Percentiles rank a stretch among this genome's conserved stretches.
Evolutionary conservation across 1,284 basidiomycete genomes (phyloP).

Genomic region (Cutaneotrichosporon sp.): DNA sequence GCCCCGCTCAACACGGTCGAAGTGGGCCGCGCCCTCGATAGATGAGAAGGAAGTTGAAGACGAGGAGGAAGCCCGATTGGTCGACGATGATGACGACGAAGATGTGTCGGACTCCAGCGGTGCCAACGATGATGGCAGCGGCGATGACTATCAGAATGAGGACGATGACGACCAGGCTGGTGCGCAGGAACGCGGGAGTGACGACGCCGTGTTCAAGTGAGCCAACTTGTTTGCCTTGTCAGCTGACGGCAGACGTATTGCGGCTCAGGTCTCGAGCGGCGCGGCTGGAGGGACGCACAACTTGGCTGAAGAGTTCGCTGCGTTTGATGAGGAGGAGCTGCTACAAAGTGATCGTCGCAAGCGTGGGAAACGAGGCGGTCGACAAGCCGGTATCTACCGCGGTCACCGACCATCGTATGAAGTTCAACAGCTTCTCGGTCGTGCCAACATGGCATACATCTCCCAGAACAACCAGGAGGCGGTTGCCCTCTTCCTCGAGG

Average conservation of each 20-base stretch:
- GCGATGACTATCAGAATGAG: constrained; percentile 15
- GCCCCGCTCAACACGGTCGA: neutral
- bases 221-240: neutral
- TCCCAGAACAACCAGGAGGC: constrained; percentile 62
- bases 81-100: neutral
- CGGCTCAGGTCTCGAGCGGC: constrained; percentile 26
- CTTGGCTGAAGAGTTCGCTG: constrained; percentile 20
- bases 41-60: neutral
- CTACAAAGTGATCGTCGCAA: constrained; percentile 8
- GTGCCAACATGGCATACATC: constrained; percentile 83
- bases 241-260: constrained; percentile 28
- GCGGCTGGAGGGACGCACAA: constrained; percentile 1
- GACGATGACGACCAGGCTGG: neutral
- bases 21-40: neutral
- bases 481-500: constrained; percentile 77
- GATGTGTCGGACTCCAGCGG: constrained; percentile 21
- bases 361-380: neutral
- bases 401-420: constrained; percentile 68
- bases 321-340: constrained; percentile 30
- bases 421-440: constrained; percentile 72
- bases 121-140: constrained; percentile 24
- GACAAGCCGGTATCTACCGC: neutral
- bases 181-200: constrained; percentile 3
- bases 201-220: constrained; percentile 34
- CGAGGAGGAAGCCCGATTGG: neutral